Evolutionary conservation across 2,329 filamentous ascomycete genomes (phyloP).

Genomic region (Xylaria arbuscula): DNA sequence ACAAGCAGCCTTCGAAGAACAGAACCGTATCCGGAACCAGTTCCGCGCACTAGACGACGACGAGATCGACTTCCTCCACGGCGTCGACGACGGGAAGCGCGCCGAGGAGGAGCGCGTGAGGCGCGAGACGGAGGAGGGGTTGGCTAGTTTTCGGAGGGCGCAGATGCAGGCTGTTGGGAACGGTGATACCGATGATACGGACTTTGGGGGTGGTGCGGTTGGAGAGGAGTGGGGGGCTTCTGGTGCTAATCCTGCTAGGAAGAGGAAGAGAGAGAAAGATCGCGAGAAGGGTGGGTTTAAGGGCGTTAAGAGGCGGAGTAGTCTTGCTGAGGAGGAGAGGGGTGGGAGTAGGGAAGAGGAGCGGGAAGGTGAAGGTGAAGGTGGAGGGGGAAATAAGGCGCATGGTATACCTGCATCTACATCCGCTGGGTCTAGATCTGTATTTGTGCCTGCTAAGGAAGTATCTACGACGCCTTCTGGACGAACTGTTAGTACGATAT

Average conservation of each 20-base stretch:
- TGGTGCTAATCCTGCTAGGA: constrained; percentile 49
- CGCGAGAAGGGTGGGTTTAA: constrained; percentile 49
- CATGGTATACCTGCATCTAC: constrained; percentile 1
- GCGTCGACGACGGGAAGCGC: constrained; percentile 61
- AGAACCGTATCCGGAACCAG: constrained; percentile 77
- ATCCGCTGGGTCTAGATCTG: constrained; percentile 4
- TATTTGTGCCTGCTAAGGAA: constrained; percentile 5
- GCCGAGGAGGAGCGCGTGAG: constrained; percentile 65
- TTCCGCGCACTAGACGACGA: constrained; percentile 82
- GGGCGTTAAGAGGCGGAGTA: constrained; percentile 53
- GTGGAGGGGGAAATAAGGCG: constrained; percentile 30
- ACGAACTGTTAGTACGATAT: not conserved
- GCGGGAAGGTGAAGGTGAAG: constrained; percentile 20
- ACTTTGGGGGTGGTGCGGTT: constrained; percentile 24
- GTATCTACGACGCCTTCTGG: constrained; percentile 24
- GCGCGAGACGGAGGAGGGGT: constrained; percentile 66
- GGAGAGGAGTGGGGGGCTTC: constrained; percentile 51
- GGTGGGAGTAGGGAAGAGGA: constrained; percentile 42
- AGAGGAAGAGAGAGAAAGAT: constrained; percentile 53
- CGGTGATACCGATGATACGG: constrained; percentile 16
- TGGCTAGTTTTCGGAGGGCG: constrained; percentile 66
- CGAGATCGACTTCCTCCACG: constrained; percentile 79
- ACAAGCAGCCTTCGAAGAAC: constrained; percentile 84
- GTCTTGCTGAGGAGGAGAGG: constrained; percentile 47
- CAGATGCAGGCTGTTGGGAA: constrained; percentile 51